Evolutionary conservation across 2,329 filamentous ascomycete genomes (phyloP).

Genomic region (Colletotrichum limetticola): DNA sequence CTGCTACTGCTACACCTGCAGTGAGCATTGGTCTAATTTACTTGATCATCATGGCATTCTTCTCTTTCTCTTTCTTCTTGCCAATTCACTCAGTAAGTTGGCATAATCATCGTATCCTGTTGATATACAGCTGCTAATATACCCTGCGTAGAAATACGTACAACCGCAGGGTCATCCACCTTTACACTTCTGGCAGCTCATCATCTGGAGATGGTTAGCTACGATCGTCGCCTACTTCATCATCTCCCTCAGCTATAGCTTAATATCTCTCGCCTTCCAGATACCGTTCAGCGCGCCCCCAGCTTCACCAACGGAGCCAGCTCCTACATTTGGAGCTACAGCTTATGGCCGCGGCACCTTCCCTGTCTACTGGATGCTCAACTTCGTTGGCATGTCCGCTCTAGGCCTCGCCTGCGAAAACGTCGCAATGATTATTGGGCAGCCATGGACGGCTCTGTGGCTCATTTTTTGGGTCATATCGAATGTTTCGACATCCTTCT

Average conservation of each 20-base stretch:
- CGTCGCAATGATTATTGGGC: conserved; percentile 69
- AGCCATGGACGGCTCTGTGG: conserved; percentile 70
- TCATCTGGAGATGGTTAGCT: conserved; percentile 67
- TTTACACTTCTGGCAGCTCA: conserved; percentile 66
- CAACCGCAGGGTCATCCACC: conserved; percentile 65
- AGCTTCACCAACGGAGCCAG: conserved; percentile 51
- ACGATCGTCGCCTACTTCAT: conserved; percentile 69
- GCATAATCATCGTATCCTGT: not conserved
- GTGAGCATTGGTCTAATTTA: conserved; percentile 74
- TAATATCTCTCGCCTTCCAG: conserved; percentile 72
- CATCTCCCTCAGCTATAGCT: conserved; percentile 70
- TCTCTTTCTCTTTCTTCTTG: conserved; percentile 73
- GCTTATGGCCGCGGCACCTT: conserved; percentile 69
- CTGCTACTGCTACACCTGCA: conserved; percentile 64
- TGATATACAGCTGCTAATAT: not conserved
- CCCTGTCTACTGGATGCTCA: conserved; percentile 71
- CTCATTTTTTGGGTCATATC: conserved; percentile 76
- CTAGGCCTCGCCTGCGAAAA: conserved; percentile 74
- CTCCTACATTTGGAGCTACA: conserved; percentile 58
- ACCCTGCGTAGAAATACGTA: conserved; percentile 55
- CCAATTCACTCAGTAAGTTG: conserved; percentile 64
- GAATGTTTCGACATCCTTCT: conserved; percentile 70
- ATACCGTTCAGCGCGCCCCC: conserved; percentile 67
- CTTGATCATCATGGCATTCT: conserved; percentile 74
- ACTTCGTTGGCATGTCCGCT: conserved; percentile 71